phyloP scores from a whole-genome alignment of 2,329 filamentous ascomycete genomes.

The Fusarium illudens region DNA sequence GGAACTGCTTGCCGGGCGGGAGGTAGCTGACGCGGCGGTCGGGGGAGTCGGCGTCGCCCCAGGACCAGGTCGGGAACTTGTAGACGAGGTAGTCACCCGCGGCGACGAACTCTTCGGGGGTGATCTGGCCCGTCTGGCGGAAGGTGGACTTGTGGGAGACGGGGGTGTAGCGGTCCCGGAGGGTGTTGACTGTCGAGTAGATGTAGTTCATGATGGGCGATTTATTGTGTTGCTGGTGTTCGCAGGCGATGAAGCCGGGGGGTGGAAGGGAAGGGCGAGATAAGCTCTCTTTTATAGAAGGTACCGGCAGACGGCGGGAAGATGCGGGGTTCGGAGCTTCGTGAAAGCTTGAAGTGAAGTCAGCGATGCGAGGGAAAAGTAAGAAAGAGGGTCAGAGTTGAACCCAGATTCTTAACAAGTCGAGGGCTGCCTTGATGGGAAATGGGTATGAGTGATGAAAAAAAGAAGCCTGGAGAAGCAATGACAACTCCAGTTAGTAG shows the following conservation, averaged over 20 bases:
- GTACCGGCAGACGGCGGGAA: background rate
- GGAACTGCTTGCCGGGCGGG: conserved; percentile 90
- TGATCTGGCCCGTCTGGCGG: conserved; percentile 92
- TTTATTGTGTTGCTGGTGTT: background rate
- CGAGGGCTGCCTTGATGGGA: conserved; percentile 8
- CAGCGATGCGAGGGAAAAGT: background rate
- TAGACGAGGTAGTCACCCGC: conserved; percentile 98
- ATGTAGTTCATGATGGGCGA: conserved; percentile 79
- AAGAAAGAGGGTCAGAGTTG: background rate
- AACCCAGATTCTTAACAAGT: background rate
- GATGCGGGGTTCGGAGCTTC: conserved; percentile 28
- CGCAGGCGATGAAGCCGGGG: background rate
- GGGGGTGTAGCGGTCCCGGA: conserved; percentile 91
- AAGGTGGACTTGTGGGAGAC: conserved; percentile 93
- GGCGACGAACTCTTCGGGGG: conserved; percentile 93
- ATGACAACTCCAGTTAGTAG: background rate
- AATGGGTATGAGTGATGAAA: conserved; percentile 22
- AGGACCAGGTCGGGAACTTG: conserved; percentile 99
- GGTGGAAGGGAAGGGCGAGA: background rate
- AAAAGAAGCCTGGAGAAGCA: conserved; percentile 10
- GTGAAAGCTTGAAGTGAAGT: background rate
- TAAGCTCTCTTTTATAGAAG: background rate
- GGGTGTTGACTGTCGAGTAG: conserved; percentile 89
- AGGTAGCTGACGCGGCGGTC: conserved; percentile 82
- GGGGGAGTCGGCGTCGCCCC: conserved; percentile 87